Base-by-base conservation (phyloP, 2,329 filamentous ascomycete species). In the Talaromyces sp. region DNA sequence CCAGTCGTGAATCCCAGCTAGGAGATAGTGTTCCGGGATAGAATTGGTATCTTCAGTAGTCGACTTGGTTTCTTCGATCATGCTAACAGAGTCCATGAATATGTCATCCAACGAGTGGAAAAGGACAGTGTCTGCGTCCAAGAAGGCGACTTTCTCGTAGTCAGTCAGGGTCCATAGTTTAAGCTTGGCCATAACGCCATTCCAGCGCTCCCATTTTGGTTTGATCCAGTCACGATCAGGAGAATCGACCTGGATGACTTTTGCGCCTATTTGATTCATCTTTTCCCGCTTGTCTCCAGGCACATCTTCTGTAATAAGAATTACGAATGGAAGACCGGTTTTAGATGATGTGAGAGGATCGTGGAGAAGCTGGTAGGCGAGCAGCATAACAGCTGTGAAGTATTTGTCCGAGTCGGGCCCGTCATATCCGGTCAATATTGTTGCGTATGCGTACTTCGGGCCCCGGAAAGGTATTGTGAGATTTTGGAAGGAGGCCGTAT, bases 141-240 rank as follows among this genome's bases (percentile, higher is more conserved):
- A 56, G 5, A 63, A 54, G 14, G 61, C 50, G 12, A 66, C 42
- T 27, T 61, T 65, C n/a, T 65, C 59, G 42, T 63, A 66, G 60
- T 34, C 61, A 36, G n/a, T 54, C 47, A 8, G 36, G 40, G 10
- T 14, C n/a, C 36, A 63, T 7, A 53, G 50, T 14, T 31, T 53
- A 16, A 53, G 23, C 50, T 53, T 63, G 4, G 34, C 18, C 3
- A 56, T 36, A 16, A 53, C 50, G 30, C 30, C 50, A 7, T 23
- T 27, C 23, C 23, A 53, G 30, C 50, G 50, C 40, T 44, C 40
- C 40, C 40, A 44, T 44, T 44, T 44, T 44, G 40, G 40, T 14
- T 44, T 14, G n/a, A 44, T 44, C 40, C 40, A 44, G 12, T 44
- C 40, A 18, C 40, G 50, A 16, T 16, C 14, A 27, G 23, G 14